Conservation (phyloP, 2,329 filamentous ascomycete genomes). For the Paecilomyces variotii region DNA sequence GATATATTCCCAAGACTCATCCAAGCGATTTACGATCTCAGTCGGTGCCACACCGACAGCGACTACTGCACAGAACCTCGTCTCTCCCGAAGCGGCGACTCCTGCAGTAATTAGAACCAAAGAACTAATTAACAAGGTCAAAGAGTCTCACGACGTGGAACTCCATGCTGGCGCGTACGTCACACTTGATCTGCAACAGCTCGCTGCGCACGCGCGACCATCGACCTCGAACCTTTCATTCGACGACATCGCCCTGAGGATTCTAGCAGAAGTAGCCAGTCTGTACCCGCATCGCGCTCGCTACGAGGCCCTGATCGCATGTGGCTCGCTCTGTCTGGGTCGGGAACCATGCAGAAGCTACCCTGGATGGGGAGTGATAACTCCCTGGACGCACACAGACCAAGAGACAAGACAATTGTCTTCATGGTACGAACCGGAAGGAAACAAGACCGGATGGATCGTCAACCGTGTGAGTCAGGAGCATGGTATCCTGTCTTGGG, state of each 20-base stretch:
- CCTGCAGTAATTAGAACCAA: constrained; percentile 1
- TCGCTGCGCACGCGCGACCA: constrained; percentile 57
- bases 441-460: constrained; percentile 47
- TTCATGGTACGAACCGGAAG: constrained; percentile 15
- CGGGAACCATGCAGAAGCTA: constrained; percentile 65
- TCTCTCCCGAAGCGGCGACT: constrained; percentile 19
- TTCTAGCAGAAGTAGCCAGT: constrained; percentile 63
- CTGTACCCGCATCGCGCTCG: constrained; percentile 48
- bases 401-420: background rate
- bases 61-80: constrained; percentile 55
- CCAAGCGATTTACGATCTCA: constrained; percentile 46
- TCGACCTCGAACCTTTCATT: constrained; percentile 19
- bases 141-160: constrained; percentile 43
- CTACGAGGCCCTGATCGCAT: constrained; percentile 58
- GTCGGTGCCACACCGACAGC: constrained; percentile 70
- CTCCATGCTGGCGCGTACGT: constrained; percentile 70
- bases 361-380: constrained; percentile 60
- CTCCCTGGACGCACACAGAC: constrained; percentile 45
- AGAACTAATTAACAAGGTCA: constrained; percentile 4
- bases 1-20: constrained; percentile 3
- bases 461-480: constrained; percentile 66
- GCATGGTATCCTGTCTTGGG: constrained; percentile 63
- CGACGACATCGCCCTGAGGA: constrained; percentile 54
- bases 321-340: constrained; percentile 60
- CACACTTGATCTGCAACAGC: constrained; percentile 67